Evolutionary conservation across 768 basidiomycete species (phyloP).

Genomic region (Leccinum barrowsii): DNA sequence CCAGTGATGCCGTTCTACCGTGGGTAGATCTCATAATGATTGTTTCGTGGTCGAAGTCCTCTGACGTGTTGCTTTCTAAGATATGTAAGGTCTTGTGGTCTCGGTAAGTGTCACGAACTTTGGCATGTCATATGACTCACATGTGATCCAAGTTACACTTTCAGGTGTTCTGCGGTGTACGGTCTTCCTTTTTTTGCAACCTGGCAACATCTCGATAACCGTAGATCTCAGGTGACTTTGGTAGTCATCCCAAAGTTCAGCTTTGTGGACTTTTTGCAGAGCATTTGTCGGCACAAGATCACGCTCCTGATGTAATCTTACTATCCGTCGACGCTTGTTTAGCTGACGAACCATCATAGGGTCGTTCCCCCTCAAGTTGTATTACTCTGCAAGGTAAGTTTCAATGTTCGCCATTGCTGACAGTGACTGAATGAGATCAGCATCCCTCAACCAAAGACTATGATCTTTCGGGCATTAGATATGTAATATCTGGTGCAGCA

Average conservation of each 20-base stretch:
- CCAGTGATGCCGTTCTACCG: slow-evolving; percentile 61
- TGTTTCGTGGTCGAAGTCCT: not conserved
- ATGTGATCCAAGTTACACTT: slow-evolving; percentile 43
- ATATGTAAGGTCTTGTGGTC: slow-evolving; percentile 59
- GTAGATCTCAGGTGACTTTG: slow-evolving; percentile 41
- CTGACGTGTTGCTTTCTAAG: slow-evolving; percentile 30
- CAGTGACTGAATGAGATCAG: slow-evolving; percentile 28
- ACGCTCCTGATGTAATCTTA: slow-evolving; percentile 49
- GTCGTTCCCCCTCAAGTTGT: slow-evolving; percentile 66
- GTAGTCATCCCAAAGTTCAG: slow-evolving; percentile 63
- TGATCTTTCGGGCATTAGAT: slow-evolving; percentile 51
- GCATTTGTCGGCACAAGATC: slow-evolving; percentile 57
- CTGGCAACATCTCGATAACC: not conserved
- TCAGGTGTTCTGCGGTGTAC: slow-evolving; percentile 50
- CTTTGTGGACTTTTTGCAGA: slow-evolving; percentile 57
- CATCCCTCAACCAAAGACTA: slow-evolving; percentile 49
- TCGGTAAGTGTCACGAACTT: slow-evolving; percentile 37
- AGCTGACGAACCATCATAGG: slow-evolving; percentile 28
- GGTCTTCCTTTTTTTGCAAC: slow-evolving; percentile 6
- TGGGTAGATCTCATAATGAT: slow-evolving; percentile 29
- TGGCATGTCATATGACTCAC: slow-evolving; percentile 2
- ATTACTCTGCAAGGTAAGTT: slow-evolving; percentile 56
- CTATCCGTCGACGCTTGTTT: slow-evolving; percentile 13
- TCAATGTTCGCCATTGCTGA: slow-evolving; percentile 15
- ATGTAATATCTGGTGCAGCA: slow-evolving; percentile 57